These are phyloP conservation scores for Sclerotinia spermophila DNA, from an alignment of 2,329 filamentous ascomycete genomes.

Conservation along the genomic window DNA sequence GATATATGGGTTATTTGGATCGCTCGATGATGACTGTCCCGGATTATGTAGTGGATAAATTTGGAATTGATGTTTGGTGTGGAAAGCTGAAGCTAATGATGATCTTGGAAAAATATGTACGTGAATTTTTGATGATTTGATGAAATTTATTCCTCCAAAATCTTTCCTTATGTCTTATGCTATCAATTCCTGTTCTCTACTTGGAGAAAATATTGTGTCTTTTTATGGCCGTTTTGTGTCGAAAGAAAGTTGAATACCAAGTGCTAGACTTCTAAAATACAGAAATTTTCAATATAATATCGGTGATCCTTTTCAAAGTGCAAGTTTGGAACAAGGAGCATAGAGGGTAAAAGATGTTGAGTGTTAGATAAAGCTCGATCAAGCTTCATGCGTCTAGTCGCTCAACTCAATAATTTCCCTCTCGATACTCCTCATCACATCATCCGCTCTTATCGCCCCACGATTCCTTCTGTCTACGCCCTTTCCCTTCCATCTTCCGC, in stretches of 20 bases:
- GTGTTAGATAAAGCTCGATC: not conserved
- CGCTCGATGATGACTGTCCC: not conserved
- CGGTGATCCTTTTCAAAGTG: not conserved
- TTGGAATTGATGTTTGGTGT: not conserved
- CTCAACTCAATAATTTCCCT: not conserved
- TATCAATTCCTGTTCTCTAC: not conserved
- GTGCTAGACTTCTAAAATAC: not conserved
- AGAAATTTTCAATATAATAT: not conserved
- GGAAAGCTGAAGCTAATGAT: not conserved
- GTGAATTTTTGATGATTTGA: not conserved
- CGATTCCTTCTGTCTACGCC: not conserved
- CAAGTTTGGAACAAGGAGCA: not conserved
- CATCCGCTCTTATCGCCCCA: too few species aligned
- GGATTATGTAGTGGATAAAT: not conserved
- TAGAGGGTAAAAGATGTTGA: not conserved
- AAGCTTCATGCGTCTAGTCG: not conserved
- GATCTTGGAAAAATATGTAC: not conserved
- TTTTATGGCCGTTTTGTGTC: not conserved
- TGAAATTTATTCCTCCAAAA: not conserved
- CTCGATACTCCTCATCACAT: not conserved
- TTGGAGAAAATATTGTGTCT: not conserved
- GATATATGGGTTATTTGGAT: accelerated
- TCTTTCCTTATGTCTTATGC: not conserved
- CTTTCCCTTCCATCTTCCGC: slow-evolving; percentile 7
- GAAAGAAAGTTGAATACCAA: not conserved